Evolutionary conservation across 2,329 filamentous ascomycete species (phyloP), one percentile per base, ranked within the genome.

Genomic region (Berkeleyomyces basicola): DNA sequence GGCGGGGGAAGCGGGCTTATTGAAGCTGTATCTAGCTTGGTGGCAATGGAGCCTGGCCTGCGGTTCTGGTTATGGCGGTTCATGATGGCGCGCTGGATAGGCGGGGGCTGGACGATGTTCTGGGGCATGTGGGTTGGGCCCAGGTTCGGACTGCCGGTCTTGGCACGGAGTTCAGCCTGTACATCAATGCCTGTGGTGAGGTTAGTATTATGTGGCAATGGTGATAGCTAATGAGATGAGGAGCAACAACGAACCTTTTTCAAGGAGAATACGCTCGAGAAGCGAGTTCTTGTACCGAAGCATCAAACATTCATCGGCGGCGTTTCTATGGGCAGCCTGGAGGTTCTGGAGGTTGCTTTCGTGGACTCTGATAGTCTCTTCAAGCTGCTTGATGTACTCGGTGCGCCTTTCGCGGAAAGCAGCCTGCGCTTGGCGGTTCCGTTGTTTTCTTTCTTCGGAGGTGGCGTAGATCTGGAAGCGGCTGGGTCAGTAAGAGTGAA

Each of bases 331-430:
- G 67, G 90, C 95, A 70, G 92, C 88, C 75, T 97, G 93, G 65
- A 99, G 80, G 70, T 85, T 95, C 69, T 95, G 88, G 63, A 97
- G 79, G 69, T 90, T 92, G 70, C 95, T 90, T 75, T 99, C 93
- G 79, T 97, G 92, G 68, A 93, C 88, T 71, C 93, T 92, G 74
- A 99, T 97, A 63, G 91, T 95, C 69, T 92, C 90, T 76, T 99
- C 93, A 36, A 99, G 82, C 74, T 99, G 93, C 77, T 97, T 97
- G 77, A 99, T 99, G 74, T 99, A 99, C 78, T 99, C 93, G 62
- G 92, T 97, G 64, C 93, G 86, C 67, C 93, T 87, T 76, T 99
- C 93, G 68, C 93, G 86, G 71, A 99, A 99, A 64, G 93, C 93
- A 62, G 93, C 93, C 76, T 99, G 93, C 58, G 93, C 93, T 77